Conservation (phyloP, 1,139 yeast species). For the Scheffersomyces insectosa region DNA sequence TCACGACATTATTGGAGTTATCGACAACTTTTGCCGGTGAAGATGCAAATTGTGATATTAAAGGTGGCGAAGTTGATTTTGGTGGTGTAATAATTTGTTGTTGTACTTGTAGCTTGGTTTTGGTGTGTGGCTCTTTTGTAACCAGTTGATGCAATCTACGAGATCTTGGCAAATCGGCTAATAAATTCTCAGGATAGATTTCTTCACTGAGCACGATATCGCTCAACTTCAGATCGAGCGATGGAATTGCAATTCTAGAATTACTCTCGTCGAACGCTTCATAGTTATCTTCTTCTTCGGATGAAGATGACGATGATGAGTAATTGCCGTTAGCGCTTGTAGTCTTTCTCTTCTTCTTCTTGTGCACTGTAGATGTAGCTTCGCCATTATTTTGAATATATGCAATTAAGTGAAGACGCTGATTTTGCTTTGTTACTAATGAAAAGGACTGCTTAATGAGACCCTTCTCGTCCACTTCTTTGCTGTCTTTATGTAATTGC, state of each 20-base stretch:
- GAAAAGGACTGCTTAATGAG: conserved; percentile 61
- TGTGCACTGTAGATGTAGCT: background rate
- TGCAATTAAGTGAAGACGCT: conserved; percentile 57
- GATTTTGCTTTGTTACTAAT: conserved; percentile 47
- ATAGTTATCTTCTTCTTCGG: background rate
- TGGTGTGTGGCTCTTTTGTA: background rate
- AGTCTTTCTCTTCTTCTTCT: background rate
- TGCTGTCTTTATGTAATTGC: conserved; percentile 48
- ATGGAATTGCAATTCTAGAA: conserved; percentile 11
- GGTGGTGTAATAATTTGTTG: conserved; percentile 1
- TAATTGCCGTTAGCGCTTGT: background rate
- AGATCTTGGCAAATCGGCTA: conserved; percentile 4
- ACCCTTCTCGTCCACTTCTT: conserved; percentile 43
- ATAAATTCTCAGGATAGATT: conserved; percentile 22
- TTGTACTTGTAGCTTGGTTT: background rate
- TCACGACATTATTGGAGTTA: too few relatives aligned
- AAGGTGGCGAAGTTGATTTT: background rate
- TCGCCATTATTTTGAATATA: conserved; percentile 25
- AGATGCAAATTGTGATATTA: background rate
- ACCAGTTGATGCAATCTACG: background rate
- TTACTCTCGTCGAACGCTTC: background rate
- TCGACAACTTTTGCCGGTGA: background rate
- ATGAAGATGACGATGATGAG: background rate
- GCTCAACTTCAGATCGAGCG: conserved; percentile 19
- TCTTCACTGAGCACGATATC: conserved; percentile 18